phyloP scores from a whole-genome alignment of 345 rosid species.

The Hypericum androsaemum region DNA sequence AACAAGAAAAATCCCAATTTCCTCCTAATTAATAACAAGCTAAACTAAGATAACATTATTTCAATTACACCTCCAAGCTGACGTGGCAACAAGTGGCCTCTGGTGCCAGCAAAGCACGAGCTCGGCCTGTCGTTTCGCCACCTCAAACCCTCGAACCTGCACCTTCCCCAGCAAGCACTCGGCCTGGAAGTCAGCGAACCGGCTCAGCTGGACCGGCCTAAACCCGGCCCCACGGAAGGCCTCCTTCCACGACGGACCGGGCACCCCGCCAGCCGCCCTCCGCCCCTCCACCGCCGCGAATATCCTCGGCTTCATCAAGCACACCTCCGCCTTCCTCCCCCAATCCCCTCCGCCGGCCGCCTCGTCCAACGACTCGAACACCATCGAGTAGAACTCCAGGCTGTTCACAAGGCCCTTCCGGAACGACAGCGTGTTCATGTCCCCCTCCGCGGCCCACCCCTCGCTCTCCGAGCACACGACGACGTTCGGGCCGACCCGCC shows the following conservation, averaged over 20 bases:
- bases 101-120: constrained; percentile 92
- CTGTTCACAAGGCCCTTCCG: constrained; percentile 57
- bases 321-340: constrained; percentile 59
- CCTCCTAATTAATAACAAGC: too few species aligned
- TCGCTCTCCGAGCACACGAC: constrained; percentile 66
- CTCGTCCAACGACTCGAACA: constrained; percentile 68
- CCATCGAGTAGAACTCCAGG: constrained; percentile 62
- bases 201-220: constrained; percentile 67
- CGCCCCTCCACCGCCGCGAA: constrained; percentile 47
- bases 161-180: constrained; percentile 65
- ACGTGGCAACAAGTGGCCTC: constrained; percentile 68
- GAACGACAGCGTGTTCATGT: constrained; percentile 37
- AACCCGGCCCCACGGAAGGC: constrained; percentile 59
- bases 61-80: constrained; percentile 62
- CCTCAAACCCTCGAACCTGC: constrained; percentile 77
- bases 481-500: constrained; percentile 46
- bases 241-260: constrained; percentile 57
- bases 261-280: constrained; percentile 25
- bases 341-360: constrained; percentile 31
- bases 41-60: not conserved
- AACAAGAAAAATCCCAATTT: too few species aligned
- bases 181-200: constrained; percentile 75
- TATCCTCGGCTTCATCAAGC: constrained; percentile 50
- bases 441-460: constrained; percentile 46
- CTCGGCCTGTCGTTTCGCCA: constrained; percentile 76